Base-by-base conservation (phyloP, 768 basidiomycete species). In the Calocybe cyanea region DNA sequence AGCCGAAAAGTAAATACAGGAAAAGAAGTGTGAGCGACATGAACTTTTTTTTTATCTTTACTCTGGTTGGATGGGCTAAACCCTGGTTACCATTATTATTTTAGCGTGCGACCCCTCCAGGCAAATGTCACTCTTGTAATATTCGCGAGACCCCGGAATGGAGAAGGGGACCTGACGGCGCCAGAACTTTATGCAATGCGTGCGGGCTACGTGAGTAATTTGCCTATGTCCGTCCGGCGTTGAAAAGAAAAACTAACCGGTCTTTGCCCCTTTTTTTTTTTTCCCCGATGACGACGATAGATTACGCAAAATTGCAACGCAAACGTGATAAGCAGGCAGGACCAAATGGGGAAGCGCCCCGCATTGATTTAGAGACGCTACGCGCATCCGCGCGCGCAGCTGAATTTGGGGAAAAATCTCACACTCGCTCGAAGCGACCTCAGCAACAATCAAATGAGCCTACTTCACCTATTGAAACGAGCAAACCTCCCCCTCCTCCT, bases 101-200 rank as follows among this genome's bases (percentile, higher is more conserved):
- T 69, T 66, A 91, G 88, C 81, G 88, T 54, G 86, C 88, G 35
- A 87, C 84, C 30, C 88, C 88, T 14, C 88, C 88, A 4, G 87
- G 87, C 8, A 88, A 90, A 59, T 91, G 88, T 57, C 86, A 90
- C 64, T 89, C 88, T 24, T 91, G 88, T 61, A 87, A 88, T 65
- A 90, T 89, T 45, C 73, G 84, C 48, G 88, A 91, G 60, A 91
- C 88, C 3, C 88, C 88, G n/a, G 88, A 91, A 62, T 91, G 88
- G 88, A 66, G 88, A 43, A 77, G 87, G 19, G 88, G 88, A 13
- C 88, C 88, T 2, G 88, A 90, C 57, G 88, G 88, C 3, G 87
- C 88, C 19, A 69, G 88, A 57, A 91, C 88, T 7, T 60, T 91
- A 56, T 91, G 88, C 59, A 91, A 90, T 61, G 88, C 88, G 34